Evolutionary conservation across 169 alveolate genomes (phyloP), one percentile per base, ranked within the genome.

Genomic region (Cryptosporidium meleagridis): DNA sequence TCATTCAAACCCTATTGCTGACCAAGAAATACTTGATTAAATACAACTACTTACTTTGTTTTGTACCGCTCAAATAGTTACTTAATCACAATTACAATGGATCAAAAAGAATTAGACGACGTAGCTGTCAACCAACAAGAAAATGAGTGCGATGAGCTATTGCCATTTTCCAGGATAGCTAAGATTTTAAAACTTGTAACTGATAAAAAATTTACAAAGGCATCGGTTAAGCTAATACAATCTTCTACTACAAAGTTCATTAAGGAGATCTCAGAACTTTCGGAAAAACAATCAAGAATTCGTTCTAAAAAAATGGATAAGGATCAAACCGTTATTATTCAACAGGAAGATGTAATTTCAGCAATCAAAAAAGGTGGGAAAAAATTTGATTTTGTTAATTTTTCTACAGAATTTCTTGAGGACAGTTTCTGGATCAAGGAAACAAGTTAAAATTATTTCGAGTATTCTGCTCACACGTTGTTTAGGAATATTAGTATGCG

Each of bases 1-100:
- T 37, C 89, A 80, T 65, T 59, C 89, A 80, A 80, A 80, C 70
- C 89, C 89, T 61, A 80, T 80, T 23, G 89, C 89, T 31, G 89
- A 80, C n/a, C 21, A 59, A 14, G 89, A 80, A 41, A 23, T 39
- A 29, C n/a, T 52, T 23, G 70, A 72, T 31, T 72, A 72, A 48
- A 52, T 16, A 48, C n/a, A 52, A 23, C 41, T 23, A 26, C 0
- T 14, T 31, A 5, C 52, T 10, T 14, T 16, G 14, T 29, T 37
- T 26, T 26, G 2, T 65, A 37, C 73, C 52, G 45, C 45, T 10
- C 52, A 33, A 67, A 3, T 6, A 18, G 9, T 3, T 55, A 23
- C 35, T 23, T 23, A 0, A 23, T 9, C 23, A n/a, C n/a, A n/a
- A 55, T 1, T 21, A 21, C 16, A 55, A 55, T 55, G 67, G 6